Base-by-base conservation (phyloP, 2,329 filamentous ascomycete species). In the Penicillium sp. region DNA sequence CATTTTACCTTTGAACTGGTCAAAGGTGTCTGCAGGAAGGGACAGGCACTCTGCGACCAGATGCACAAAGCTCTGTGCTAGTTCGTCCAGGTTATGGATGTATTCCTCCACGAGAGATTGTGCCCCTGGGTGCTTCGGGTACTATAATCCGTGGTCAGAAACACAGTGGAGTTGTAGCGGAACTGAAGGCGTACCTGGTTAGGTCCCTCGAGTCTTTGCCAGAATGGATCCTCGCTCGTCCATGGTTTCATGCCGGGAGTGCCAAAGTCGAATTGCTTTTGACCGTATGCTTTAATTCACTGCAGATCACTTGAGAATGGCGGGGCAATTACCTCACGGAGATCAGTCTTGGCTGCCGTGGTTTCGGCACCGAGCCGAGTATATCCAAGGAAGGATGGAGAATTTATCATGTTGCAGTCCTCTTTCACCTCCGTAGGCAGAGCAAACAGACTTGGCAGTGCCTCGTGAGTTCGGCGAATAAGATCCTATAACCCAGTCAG, bases 21-120 rank as follows among this genome's bases (percentile, higher is more conserved):
- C 69, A 55, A 80, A 80, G 0, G 77, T 76, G 13, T 67, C 63
- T 0, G 68, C 42, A 0, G 72, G 56, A 0, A 80, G 67, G 0
- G 71, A 74, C n/a, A 81, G 69, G 10, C 70, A 72, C 59, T 80
- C 77, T n/a, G 77, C 77, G 16, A 80, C 77, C 6, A 75, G 67
- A 8, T 70, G 73, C n/a, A 77, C 77, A 63, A 80, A 80, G 38
- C 70, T 63, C 16, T 69, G 73, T 40, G 74, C 74, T 31, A 80
- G 66, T 11, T 62, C 55, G 5, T 71, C 68, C 65, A 78, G 77
- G 44, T 67, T 66, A 0, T 52, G 47, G 60, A 80, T 77, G 58
- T 80, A 80, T n/a, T 75, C 68, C 49, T 79, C 75, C 1, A 67
- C 56, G 0, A 67, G 44, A 1, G 50, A 40, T 44, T 60, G 47